Evolutionary conservation across 768 basidiomycete species (phyloP).

Genomic region (Collybiopsis luxurians): DNA sequence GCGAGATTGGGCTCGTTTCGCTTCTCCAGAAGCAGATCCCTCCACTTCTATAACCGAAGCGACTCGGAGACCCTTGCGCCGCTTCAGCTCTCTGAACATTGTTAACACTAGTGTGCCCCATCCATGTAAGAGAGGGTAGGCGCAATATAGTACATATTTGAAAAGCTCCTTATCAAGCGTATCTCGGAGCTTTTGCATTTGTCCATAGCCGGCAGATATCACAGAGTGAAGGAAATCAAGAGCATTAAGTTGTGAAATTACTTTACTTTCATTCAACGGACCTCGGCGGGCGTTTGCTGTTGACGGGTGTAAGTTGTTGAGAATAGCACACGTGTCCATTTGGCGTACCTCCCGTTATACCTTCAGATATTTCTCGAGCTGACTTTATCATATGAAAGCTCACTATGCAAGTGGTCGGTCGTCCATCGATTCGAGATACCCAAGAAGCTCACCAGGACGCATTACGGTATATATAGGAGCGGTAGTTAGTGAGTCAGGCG

Average conservation of each 20-base stretch:
- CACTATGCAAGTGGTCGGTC: background rate
- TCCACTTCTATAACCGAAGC: background rate
- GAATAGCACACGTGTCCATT: background rate
- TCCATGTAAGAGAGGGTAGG: background rate
- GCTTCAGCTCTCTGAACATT: background rate
- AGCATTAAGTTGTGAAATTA: background rate
- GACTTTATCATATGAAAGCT: background rate
- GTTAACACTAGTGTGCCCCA: background rate
- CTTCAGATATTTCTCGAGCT: slow-evolving; percentile 1
- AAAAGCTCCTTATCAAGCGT: background rate
- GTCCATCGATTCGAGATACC: background rate
- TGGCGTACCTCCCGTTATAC: background rate
- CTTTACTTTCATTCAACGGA: background rate
- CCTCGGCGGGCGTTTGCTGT: background rate
- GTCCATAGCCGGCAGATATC: background rate
- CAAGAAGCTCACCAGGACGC: background rate
- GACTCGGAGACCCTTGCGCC: background rate
- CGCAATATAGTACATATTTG: background rate
- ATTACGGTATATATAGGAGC: background rate
- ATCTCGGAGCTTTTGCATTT: background rate
- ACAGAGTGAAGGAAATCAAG: slow-evolving; percentile 1
- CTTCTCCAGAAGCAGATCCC: background rate
- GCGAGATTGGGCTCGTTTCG: background rate
- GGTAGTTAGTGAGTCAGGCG: background rate
- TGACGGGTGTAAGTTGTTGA: background rate